A percentile compares a stretch with the other conserved stretches of the same genome.
These are phyloP conservation scores for Quercus suber DNA, from an alignment of 306 rosid species.

Conservation along the genomic window DNA sequence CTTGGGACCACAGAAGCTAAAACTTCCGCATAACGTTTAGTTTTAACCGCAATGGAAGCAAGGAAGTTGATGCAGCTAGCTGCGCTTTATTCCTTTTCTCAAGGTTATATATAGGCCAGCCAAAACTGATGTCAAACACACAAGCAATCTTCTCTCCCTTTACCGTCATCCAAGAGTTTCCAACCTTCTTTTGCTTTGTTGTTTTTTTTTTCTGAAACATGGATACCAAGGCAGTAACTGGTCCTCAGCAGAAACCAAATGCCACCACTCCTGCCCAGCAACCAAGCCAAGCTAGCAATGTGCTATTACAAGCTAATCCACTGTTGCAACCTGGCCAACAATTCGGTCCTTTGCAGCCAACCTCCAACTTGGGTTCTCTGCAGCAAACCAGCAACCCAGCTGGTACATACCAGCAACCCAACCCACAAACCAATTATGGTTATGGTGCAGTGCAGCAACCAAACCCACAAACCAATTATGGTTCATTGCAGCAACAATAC, in stretches of 20 bases:
- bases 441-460: background rate
- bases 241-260: slow-evolving; percentile 33
- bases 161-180: background rate
- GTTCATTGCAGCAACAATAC: background rate
- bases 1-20: slow-evolving; percentile 12
- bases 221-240: slow-evolving; percentile 29
- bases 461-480: background rate
- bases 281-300: background rate
- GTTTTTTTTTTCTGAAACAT: background rate
- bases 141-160: slow-evolving; percentile 14
- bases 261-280: background rate
- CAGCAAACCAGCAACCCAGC: background rate
- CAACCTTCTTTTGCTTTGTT: slow-evolving; percentile 4
- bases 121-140: slow-evolving; percentile 13
- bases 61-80: slow-evolving; percentile 46
- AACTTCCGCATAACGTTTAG: slow-evolving; percentile 19
- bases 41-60: slow-evolving; percentile 39
- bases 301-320: background rate
- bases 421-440: background rate
- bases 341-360: background rate
- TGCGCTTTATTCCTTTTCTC: slow-evolving; percentile 38
- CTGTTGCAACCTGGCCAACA: background rate
- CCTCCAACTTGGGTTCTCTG: background rate
- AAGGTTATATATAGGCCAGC: slow-evolving; percentile 25
- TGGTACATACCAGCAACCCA: background rate